Base-by-base conservation (phyloP, 306 rosid species). In the Medicago ruthenica region DNA sequence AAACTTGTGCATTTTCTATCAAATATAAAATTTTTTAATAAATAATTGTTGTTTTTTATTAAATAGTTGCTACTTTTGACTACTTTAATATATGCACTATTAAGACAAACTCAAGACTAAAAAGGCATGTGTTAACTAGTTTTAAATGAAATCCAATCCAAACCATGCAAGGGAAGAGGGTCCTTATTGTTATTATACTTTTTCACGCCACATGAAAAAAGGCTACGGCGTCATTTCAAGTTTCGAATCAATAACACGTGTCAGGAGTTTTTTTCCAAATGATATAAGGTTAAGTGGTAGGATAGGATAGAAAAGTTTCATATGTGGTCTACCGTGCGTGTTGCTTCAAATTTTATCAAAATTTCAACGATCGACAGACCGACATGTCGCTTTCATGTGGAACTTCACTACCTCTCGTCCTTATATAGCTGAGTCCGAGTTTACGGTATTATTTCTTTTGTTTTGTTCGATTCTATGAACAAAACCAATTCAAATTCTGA, bases 161-260 rank as follows among this genome's bases (percentile, higher is more conserved):
- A 27, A 58, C 59, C 68, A 40, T 66, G 69, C 5, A 18, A 73
- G 0, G 37, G 8, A 31, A 13, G 51, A 16, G 42, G 31, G 3
- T 3, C n/a, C 67, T 27, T 1, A 1, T n/a, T n/a, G 3, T 2
- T 24, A 24, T 24, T 24, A 24, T 24, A 24, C 27, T 11, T 76
- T 64, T 21, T 13, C 20, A 57, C 71, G 2, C 27, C 6, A 17
- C 82, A 60, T 73, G 45, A 69, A 59, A 57, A 54, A 61, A 68
- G n/a, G 42, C 8, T 31, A 68, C 58, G 58, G 20, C 21, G 58
- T 65, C 57, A 11, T 70, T 34, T 67, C 40, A 47, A 27, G 60
- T 67, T 57, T 63, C 21, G 21, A 65, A 63, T 65, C 47, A 64
- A 13, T 17, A 59, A 51, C 79, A 75, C 83, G 75, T 79, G 77